These are phyloP conservation scores for Chalara sp. DNA, from an alignment of 2,329 filamentous ascomycete species.

Conservation along the genomic window DNA sequence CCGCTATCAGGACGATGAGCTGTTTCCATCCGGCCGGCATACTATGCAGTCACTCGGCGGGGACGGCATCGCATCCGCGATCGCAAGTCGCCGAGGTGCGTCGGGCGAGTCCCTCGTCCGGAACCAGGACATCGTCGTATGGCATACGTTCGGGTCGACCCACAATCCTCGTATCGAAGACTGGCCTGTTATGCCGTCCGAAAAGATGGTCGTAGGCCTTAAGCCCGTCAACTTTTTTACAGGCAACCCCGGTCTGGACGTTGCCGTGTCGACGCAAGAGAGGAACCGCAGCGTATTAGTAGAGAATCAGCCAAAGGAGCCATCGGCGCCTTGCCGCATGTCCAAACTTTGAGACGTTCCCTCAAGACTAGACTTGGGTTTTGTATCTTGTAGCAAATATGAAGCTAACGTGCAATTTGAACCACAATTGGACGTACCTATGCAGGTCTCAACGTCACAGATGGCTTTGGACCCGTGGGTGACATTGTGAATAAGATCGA, in stretches of 20 bases:
- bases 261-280: conserved; percentile 31
- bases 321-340: neutral
- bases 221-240: conserved; percentile 51
- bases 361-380: too few relatives aligned
- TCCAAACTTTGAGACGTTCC: too few relatives aligned
- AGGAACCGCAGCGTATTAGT: neutral
- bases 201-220: conserved; percentile 70
- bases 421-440: too few relatives aligned
- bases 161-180: conserved; percentile 85
- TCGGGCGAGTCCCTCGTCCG: conserved; percentile 72
- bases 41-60: conserved; percentile 21
- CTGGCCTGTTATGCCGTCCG: conserved; percentile 81
- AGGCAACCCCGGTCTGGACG: conserved; percentile 48
- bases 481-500: too few relatives aligned
- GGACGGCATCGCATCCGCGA: neutral
- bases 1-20: conserved; percentile 54
- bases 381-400: too few relatives aligned
- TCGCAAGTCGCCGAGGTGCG: conserved; percentile 39
- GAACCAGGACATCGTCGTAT: conserved; percentile 79
- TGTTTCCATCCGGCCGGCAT: conserved; percentile 22
- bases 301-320: neutral
- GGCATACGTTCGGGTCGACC: conserved; percentile 84
- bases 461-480: too few relatives aligned
- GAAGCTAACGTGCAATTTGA: too few relatives aligned
- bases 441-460: too few relatives aligned